Conservation (phyloP, 306 rosid genomes). For the Medicago truncatula region MtrunA17r5.0-ANR NC_053044.1:39443501-39444000, state of each 20-base stretch:
- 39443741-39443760: not conserved
- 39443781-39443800: constrained; percentile 20
- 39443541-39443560: too few species aligned
- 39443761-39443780: not conserved
- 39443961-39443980: constrained; percentile 52
- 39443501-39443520: too few species aligned
- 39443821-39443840: constrained; percentile 61
- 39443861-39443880: constrained; percentile 51
- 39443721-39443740: not conserved
- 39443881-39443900: constrained; percentile 38
- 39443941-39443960: constrained; percentile 50
- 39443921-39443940: constrained; percentile 47
- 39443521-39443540: too few species aligned
- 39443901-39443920: constrained; percentile 51
- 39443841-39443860: constrained; percentile 51
- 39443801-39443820: constrained; percentile 47
- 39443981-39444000: constrained; percentile 57
- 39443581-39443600: not conserved
- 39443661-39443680: too few species aligned
- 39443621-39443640: too few species aligned
- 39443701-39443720: not conserved
- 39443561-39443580: not conserved
- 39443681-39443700: too few species aligned
- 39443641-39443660: too few species aligned
- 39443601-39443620: not conserved